Conservation (phyloP, 2,329 filamentous ascomycete genomes). For the Hortaea werneckii region DNA sequence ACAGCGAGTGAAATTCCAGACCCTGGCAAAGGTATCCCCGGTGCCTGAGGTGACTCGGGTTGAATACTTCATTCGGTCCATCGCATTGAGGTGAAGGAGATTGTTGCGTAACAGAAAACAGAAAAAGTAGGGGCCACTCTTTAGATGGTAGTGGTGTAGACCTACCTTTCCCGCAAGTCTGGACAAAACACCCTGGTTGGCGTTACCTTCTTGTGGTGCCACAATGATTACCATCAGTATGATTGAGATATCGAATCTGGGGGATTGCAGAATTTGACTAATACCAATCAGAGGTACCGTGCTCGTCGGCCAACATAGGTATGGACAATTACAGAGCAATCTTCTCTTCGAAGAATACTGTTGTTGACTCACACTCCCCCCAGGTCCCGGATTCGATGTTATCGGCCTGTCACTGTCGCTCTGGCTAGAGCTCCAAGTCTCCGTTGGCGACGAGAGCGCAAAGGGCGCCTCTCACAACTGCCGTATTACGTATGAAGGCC, state of each 20-base stretch:
- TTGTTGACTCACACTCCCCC: not conserved
- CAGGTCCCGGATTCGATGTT: conserved; percentile 85
- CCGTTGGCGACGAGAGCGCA: conserved; percentile 52
- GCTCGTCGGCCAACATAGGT: conserved; percentile 93
- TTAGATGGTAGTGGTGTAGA: too few relatives aligned
- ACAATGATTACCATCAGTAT: not conserved
- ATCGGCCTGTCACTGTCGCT: conserved; percentile 90
- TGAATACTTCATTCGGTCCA: too few relatives aligned
- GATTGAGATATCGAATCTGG: not conserved
- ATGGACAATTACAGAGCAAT: conserved; percentile 4
- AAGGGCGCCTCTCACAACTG: conserved; percentile 64
- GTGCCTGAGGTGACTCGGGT: too few relatives aligned
- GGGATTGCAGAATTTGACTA: not conserved
- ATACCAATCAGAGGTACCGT: conserved; percentile 50
- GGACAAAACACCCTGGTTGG: too few relatives aligned
- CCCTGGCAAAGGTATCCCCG: not conserved
- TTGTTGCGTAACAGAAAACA: too few relatives aligned
- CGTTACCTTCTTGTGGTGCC: too few relatives aligned
- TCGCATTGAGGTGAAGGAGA: too few relatives aligned
- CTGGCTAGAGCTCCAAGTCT: conserved; percentile 82
- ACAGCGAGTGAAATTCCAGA: not conserved
- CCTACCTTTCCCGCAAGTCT: too few relatives aligned
- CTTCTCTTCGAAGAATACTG: not conserved
- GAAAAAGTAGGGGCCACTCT: too few relatives aligned
- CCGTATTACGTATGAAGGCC: conserved; percentile 79